Evolutionary conservation across 2,329 filamentous ascomycete genomes (phyloP), one percentile per base, ranked within the genome.

Genomic region (Eutypella sp.): DNA sequence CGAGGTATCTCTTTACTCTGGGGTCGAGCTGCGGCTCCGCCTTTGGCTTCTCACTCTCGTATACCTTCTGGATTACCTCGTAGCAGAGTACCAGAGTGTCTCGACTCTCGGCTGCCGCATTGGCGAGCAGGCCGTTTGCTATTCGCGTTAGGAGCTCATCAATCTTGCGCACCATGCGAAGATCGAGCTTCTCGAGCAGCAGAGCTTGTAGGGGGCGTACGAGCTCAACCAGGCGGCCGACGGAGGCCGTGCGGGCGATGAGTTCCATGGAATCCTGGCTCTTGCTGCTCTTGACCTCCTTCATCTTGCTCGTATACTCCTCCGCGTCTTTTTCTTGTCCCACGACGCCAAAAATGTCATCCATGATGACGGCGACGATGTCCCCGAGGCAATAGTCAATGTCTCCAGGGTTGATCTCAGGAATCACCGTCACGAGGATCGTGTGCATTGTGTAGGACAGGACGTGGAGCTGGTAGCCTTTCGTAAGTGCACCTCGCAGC

Each of bases 231-330:
- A 97, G 76, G 46, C 84, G 81, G 42, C 69, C 73, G 20, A 96
- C 74, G 1, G 90, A 92, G 2, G 89, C 84, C 40, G 84, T 90
- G 59, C 85, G 88, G 22, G 93, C 87, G 53, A 97, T 76, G 15
- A 97, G 74, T 65, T 97, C 92, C 84, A 97, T 95, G 0, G 93
- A 95, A 62, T 99, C 95, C 59, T 91, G 95, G 62, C 91, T 96
- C 73, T 97, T 99, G 73, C 88, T 96, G 66, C 88, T 93, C 72
- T 96, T 97, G 46, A 99, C 85, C 68, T 99, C 93, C 67, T 95
- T 96, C 85, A 95, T 96, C 66, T 92, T 87, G 63, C 84, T 96
- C 46, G 86, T 85, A 64, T 99, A 99, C 44, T 91, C 93, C 57
- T 96, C 90, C 0, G 92, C 92, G 58, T 99, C 93, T 67, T 99